phyloP scores from a whole-genome alignment of 768 basidiomycete species.

The Boletus reticuloceps region DNA sequence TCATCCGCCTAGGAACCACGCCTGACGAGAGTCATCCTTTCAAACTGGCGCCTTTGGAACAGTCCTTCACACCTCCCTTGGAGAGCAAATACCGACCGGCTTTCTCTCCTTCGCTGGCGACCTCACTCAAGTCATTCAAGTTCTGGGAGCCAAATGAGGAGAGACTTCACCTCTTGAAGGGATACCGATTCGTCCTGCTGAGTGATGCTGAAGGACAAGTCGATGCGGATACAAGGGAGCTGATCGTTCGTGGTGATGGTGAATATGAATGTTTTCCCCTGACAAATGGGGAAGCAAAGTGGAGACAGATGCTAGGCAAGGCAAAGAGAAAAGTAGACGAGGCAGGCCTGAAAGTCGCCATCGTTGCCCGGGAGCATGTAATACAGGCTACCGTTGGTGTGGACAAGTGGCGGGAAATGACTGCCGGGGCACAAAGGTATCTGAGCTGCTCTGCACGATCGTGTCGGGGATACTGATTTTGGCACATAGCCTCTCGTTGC shows the following conservation, averaged over 20 bases:
- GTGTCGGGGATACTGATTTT: slow-evolving; percentile 4
- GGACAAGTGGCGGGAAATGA: slow-evolving; percentile 53
- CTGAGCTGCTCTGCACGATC: slow-evolving; percentile 1
- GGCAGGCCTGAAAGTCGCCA: slow-evolving; percentile 44
- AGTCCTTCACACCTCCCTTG: slow-evolving; percentile 47
- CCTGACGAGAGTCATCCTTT: slow-evolving; percentile 33
- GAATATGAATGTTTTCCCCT: slow-evolving; percentile 63
- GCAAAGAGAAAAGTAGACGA: slow-evolving; percentile 46
- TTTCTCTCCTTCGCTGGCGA: slow-evolving; percentile 50
- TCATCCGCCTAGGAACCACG: slow-evolving; percentile 49
- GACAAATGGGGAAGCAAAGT: slow-evolving; percentile 45
- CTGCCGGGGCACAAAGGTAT: slow-evolving; percentile 51
- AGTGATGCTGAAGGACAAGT: slow-evolving; percentile 53
- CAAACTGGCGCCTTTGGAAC: slow-evolving; percentile 43
- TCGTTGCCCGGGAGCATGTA: slow-evolving; percentile 49
- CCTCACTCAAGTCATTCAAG: slow-evolving; percentile 47
- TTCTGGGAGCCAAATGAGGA: slow-evolving; percentile 71
- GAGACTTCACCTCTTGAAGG: slow-evolving; percentile 51
- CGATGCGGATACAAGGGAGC: slow-evolving; percentile 47
- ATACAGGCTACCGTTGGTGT: slow-evolving; percentile 51
- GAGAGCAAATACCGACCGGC: slow-evolving; percentile 56
- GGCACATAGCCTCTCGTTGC: slow-evolving; percentile 36
- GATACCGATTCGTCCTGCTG: slow-evolving; percentile 58
- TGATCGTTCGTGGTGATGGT: slow-evolving; percentile 57
- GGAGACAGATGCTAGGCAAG: slow-evolving; percentile 50